These are phyloP conservation scores for Ottelia alismoides DNA, from an alignment of 106 monocot species.

Conservation along the genomic window DNA sequence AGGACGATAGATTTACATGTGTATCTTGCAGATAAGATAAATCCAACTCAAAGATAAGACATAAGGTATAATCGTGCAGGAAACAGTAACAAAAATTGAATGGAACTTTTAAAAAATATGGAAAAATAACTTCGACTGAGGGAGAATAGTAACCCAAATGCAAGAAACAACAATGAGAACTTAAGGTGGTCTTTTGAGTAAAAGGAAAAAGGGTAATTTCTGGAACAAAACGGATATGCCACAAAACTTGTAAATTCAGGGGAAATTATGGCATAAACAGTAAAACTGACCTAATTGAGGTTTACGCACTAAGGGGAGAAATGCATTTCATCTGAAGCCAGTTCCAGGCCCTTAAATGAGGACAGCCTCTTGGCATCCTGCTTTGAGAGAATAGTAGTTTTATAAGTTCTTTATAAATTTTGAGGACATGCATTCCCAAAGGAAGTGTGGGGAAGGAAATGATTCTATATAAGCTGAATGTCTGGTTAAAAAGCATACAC, in stretches of 20 bases:
- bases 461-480: too few species aligned
- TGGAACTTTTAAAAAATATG: too few species aligned
- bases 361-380: conserved; percentile 91
- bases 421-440: conserved; percentile 37
- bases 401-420: conserved; percentile 50
- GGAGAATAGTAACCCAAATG: too few species aligned
- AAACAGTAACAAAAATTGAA: too few species aligned
- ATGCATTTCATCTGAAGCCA: conserved; percentile 82
- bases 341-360: conserved; percentile 63
- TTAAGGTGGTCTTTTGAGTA: too few species aligned
- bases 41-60: too few species aligned
- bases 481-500: conserved; percentile 18
- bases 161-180: too few species aligned
- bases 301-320: conserved; percentile 51
- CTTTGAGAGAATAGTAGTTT: conserved; percentile 77
- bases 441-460: conserved; percentile 39
- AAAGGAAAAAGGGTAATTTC: conserved; percentile 3
- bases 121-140: too few species aligned
- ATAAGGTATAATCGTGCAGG: too few species aligned
- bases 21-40: too few species aligned
- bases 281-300: conserved; percentile 92
- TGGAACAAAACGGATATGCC: conserved; percentile 9
- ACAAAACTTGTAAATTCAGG: conserved; percentile 14
- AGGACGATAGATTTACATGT: too few species aligned
- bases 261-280: conserved; percentile 43